Conservation (phyloP, 129 eudicot species). For the Escallonia rubra region DNA sequence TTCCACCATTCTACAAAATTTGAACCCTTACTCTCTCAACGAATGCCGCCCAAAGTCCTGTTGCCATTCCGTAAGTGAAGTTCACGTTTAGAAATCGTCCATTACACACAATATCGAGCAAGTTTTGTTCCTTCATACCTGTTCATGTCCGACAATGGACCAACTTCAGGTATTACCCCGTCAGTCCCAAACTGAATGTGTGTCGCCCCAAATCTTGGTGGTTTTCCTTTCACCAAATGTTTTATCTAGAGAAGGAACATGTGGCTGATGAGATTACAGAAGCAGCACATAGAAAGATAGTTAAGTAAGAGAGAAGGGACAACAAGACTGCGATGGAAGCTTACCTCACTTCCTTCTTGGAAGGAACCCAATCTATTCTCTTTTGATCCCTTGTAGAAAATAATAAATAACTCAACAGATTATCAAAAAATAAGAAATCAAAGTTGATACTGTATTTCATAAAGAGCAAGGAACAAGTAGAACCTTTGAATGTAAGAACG, state of each 20-base stretch:
- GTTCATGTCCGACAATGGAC: slow-evolving; percentile 21
- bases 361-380: slow-evolving; percentile 67
- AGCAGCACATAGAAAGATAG: not conserved
- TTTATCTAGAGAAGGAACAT: slow-evolving; percentile 17
- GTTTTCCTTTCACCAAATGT: slow-evolving; percentile 16
- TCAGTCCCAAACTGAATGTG: slow-evolving; percentile 17
- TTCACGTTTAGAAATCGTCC: no score
- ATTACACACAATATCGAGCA: not conserved
- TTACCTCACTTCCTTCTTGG: slow-evolving; percentile 55
- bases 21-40: not conserved
- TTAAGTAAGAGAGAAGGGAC: not conserved
- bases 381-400: slow-evolving; percentile 70
- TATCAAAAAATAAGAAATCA: not conserved
- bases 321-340: not conserved
- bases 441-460: not conserved
- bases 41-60: slow-evolving; percentile 1
- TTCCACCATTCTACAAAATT: not conserved
- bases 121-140: slow-evolving; percentile 28
- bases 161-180: slow-evolving; percentile 18
- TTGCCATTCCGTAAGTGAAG: no score
- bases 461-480: slow-evolving; percentile 10
- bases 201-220: slow-evolving; percentile 12
- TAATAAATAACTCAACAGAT: slow-evolving; percentile 28
- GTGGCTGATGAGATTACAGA: not conserved
- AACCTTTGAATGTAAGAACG: slow-evolving; percentile 49